Evolutionary conservation across 2,329 filamentous ascomycete genomes (phyloP).

Genomic region (Fusarium albosuccineum): DNA sequence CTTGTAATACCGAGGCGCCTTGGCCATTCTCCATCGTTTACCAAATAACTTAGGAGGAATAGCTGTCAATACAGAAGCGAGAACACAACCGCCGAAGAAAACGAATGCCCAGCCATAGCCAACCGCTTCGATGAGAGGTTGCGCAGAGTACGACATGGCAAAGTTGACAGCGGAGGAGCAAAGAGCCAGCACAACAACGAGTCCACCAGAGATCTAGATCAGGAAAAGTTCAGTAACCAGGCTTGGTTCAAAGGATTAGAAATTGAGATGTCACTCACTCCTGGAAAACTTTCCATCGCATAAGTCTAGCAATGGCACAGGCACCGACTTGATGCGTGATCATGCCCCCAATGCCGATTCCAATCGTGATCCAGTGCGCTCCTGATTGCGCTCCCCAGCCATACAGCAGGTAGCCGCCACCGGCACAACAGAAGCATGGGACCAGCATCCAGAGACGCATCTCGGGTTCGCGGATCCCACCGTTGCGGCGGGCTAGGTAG

Average conservation of each 20-base stretch:
- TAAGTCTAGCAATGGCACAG: constrained; percentile 10
- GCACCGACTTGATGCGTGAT: constrained; percentile 14
- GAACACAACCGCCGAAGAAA: constrained; percentile 4
- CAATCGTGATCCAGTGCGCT: constrained; percentile 10
- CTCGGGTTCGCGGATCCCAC: constrained; percentile 9
- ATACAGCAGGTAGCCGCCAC: constrained; percentile 10
- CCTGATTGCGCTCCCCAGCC: constrained; percentile 10
- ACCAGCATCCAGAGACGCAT: constrained; percentile 15
- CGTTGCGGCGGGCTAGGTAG: constrained; percentile 5
- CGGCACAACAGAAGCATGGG: constrained; percentile 7
- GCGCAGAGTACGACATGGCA: constrained; percentile 17
- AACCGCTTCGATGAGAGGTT: constrained; percentile 5
- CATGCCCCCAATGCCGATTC: constrained; percentile 10
- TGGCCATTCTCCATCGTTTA: constrained; percentile 4
- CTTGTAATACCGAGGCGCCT: constrained; percentile 10
- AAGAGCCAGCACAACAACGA: constrained; percentile 10
- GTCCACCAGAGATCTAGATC: constrained; percentile 8
- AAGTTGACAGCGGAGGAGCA: constrained; percentile 13
- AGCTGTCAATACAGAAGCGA: neutral
- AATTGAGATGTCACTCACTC: neutral
- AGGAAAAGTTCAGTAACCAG: too few species aligned
- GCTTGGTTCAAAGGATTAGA: neutral
- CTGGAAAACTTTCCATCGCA: constrained; percentile 12
- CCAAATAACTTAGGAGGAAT: constrained; percentile 7
- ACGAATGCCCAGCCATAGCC: constrained; percentile 9